These are phyloP conservation scores for Nemania sp. DNA, from an alignment of 2,329 filamentous ascomycete genomes.

Conservation along the genomic window DNA sequence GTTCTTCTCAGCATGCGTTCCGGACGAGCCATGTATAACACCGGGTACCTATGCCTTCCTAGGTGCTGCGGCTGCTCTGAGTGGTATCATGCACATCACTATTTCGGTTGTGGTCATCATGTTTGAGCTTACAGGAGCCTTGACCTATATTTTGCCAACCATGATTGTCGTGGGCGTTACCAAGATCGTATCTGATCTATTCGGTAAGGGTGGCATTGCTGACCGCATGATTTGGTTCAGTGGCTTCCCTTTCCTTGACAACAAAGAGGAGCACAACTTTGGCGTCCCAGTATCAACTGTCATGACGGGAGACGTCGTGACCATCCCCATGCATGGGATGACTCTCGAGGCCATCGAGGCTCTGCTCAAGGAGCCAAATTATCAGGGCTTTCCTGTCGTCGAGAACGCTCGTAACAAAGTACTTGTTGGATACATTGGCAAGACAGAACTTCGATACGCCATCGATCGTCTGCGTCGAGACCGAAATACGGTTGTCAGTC, in stretches of 20 bases:
- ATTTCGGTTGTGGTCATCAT: conserved; percentile 98
- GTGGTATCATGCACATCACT: conserved; percentile 97
- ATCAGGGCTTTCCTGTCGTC: conserved; percentile 91
- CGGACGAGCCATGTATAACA: conserved; percentile 93
- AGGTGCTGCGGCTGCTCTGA: conserved; percentile 86
- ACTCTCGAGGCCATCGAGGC: conserved; percentile 76
- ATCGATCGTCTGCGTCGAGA: conserved; percentile 78
- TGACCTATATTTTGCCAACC: conserved; percentile 95
- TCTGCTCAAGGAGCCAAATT: conserved; percentile 76
- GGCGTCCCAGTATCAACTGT: conserved; percentile 89
- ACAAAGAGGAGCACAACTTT: conserved; percentile 96
- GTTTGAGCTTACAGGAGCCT: conserved; percentile 96
- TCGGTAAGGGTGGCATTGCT: conserved; percentile 95
- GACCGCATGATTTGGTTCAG: conserved; percentile 99
- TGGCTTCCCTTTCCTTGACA: conserved; percentile 94
- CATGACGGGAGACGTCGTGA: conserved; percentile 78
- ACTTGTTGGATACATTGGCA: conserved; percentile 87
- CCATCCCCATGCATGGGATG: conserved; percentile 74
- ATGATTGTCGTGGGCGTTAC: conserved; percentile 99
- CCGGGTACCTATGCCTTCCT: conserved; percentile 96
- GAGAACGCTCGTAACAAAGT: conserved; percentile 71
- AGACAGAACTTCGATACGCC: conserved; percentile 88
- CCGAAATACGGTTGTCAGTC: conserved; percentile 58
- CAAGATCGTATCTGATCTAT: conserved; percentile 87
- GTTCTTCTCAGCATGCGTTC: conserved; percentile 87